Evolutionary conservation across 805 yeast genomes (phyloP).

Genomic region (Osmozyma mogii): DNA sequence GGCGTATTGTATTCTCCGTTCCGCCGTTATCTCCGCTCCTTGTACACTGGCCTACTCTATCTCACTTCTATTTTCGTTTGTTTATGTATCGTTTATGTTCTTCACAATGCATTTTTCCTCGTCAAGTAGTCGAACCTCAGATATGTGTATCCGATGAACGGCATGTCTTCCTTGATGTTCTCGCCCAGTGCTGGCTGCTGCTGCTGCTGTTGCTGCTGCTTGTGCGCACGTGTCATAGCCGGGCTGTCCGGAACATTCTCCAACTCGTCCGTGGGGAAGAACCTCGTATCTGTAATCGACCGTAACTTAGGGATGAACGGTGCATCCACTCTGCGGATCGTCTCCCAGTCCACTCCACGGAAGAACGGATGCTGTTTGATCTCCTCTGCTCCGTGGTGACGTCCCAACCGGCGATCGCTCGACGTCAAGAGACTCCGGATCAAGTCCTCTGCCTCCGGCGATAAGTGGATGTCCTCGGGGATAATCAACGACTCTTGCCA

Average conservation of each 20-base stretch:
- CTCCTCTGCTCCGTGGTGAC: slow-evolving; percentile 88
- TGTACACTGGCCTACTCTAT: too few relatives aligned
- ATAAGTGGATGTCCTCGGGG: slow-evolving; percentile 86
- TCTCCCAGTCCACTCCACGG: slow-evolving; percentile 93
- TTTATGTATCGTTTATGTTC: too few relatives aligned
- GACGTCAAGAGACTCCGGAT: slow-evolving; percentile 69
- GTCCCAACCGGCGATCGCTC: slow-evolving; percentile 74
- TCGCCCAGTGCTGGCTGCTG: slow-evolving; percentile 31
- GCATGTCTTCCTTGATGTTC: slow-evolving; percentile 77
- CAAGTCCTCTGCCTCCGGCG: slow-evolving; percentile 83
- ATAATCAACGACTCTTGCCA: slow-evolving; percentile 84
- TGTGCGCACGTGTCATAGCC: slow-evolving; percentile 42
- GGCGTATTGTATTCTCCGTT: too few relatives aligned
- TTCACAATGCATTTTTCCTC: slow-evolving; percentile 49
- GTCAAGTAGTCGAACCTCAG: slow-evolving; percentile 91
- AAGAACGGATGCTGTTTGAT: slow-evolving; percentile 87
- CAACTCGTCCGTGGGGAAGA: slow-evolving; percentile 96
- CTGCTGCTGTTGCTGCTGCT: slow-evolving; percentile 48
- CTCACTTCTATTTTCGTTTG: too few relatives aligned
- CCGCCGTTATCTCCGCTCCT: too few relatives aligned
- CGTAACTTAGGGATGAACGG: slow-evolving; percentile 90
- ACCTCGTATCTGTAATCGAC: slow-evolving; percentile 90
- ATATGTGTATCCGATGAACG: slow-evolving; percentile 95
- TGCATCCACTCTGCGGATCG: slow-evolving; percentile 80
- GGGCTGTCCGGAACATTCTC: slow-evolving; percentile 94